Conservation (phyloP, 2,329 filamentous ascomycete species). For the Cladosporium sphaerospermum region DNA sequence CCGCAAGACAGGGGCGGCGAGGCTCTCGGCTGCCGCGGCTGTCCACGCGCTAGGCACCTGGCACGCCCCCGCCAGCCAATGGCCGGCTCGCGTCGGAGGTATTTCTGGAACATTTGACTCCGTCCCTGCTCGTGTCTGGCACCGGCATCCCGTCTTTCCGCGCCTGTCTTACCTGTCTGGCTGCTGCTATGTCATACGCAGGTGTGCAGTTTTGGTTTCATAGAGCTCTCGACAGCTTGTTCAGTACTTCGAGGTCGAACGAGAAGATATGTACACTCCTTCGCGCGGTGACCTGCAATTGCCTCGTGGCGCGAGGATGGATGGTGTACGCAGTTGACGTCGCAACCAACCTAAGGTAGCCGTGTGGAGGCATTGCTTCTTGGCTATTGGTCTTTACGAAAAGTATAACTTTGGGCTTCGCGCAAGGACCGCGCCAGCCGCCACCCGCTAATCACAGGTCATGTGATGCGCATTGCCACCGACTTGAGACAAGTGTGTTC, state of each 20-base stretch:
- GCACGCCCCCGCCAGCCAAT: not conserved
- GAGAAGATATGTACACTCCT: no score
- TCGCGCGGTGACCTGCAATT: no score
- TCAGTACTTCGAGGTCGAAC: no score
- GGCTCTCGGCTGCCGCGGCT: not conserved
- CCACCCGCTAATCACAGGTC: not conserved
- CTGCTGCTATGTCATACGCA: no score
- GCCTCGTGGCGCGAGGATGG: not conserved
- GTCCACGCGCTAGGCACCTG: no score
- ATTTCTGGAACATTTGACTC: not conserved
- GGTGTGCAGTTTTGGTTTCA: no score
- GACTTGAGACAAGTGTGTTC: no score
- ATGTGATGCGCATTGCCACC: no score
- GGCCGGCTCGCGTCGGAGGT: not conserved
- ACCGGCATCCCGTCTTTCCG: not conserved
- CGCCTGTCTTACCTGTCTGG: no score
- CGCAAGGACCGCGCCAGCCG: not conserved
- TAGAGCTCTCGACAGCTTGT: no score
- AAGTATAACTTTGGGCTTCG: not conserved
- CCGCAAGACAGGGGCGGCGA: not conserved
- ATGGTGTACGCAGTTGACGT: not conserved
- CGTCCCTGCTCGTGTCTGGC: not conserved
- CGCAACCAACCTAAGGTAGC: not conserved
- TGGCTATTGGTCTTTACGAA: slow-evolving; percentile 4
- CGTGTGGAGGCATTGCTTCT: not conserved